Conservation (phyloP, 495 filamentous ascomycete genomes). For the Aspergillus carlsbadensis region DNA sequence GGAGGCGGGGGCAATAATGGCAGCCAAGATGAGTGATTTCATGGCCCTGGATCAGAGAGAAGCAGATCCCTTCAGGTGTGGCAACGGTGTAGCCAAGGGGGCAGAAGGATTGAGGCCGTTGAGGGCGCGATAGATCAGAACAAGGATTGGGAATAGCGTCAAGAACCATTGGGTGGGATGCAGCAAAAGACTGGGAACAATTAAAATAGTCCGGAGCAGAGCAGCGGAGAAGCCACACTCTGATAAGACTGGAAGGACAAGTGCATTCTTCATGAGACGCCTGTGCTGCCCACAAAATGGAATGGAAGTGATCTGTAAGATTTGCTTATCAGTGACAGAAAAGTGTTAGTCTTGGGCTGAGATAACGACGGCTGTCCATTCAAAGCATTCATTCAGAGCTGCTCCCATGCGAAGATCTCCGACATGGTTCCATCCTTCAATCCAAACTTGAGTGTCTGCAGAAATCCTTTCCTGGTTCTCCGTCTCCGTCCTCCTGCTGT, state of each 20-base stretch:
- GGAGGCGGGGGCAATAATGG: neutral
- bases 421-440: too few relatives aligned
- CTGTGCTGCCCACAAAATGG: neutral
- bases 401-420: too few relatives aligned
- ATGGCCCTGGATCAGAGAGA: neutral
- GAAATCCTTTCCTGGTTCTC: too few relatives aligned
- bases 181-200: neutral
- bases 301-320: neutral
- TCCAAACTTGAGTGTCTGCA: too few relatives aligned
- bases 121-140: constrained; percentile 3
- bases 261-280: neutral
- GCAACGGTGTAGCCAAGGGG: neutral
- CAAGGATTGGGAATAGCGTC: neutral
- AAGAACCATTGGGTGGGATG: neutral
- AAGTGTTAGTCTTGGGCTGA: neutral
- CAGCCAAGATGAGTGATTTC: constrained; percentile 5
- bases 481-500: too few relatives aligned
- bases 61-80: neutral
- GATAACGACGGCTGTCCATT: too few relatives aligned
- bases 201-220: neutral
- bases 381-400: too few relatives aligned
- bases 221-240: neutral
- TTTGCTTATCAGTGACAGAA: constrained; percentile 1
- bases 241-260: too few relatives aligned
- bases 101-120: neutral